Evolutionary conservation across 169 alveolate species (phyloP).

Genomic region (Plasmodium chabaudi): DNA sequence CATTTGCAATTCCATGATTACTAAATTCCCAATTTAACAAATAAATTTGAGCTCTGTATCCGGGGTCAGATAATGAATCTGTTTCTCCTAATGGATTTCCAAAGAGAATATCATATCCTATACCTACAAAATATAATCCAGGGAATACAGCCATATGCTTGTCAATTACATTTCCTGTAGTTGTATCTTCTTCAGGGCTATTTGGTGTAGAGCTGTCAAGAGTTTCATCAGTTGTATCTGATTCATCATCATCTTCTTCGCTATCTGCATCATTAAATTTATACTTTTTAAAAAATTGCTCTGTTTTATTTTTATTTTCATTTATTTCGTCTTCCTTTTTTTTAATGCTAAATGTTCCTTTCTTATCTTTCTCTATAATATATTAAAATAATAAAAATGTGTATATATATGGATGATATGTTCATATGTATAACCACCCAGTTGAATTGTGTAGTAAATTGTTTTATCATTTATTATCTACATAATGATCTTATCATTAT

Average conservation of each 20-base stretch:
- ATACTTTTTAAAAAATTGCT: constrained; percentile 28
- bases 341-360: constrained; percentile 2
- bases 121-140: constrained; percentile 79
- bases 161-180: neutral
- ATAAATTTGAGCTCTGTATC: constrained; percentile 77
- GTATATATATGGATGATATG: constrained; percentile 4
- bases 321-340: constrained; percentile 25
- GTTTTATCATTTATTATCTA: neutral
- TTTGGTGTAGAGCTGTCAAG: neutral
- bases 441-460: neutral
- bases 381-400: neutral
- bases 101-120: constrained; percentile 77
- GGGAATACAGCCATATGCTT: constrained; percentile 31
- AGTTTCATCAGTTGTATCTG: neutral
- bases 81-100: constrained; percentile 83
- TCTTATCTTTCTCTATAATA: constrained; percentile 14
- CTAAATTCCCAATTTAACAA: constrained; percentile 75
- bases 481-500: neutral
- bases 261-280: constrained; percentile 8
- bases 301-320: constrained; percentile 24
- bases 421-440: neutral
- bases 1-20: constrained; percentile 79
- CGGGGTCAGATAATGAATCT: constrained; percentile 81
- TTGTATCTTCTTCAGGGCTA: neutral
- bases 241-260: neutral